Percentiles rank a stretch among this genome's conserved stretches.
Evolutionary conservation across 2,329 filamentous ascomycete genomes (phyloP).

Genomic region (Fusarium verticillioides): DNA sequence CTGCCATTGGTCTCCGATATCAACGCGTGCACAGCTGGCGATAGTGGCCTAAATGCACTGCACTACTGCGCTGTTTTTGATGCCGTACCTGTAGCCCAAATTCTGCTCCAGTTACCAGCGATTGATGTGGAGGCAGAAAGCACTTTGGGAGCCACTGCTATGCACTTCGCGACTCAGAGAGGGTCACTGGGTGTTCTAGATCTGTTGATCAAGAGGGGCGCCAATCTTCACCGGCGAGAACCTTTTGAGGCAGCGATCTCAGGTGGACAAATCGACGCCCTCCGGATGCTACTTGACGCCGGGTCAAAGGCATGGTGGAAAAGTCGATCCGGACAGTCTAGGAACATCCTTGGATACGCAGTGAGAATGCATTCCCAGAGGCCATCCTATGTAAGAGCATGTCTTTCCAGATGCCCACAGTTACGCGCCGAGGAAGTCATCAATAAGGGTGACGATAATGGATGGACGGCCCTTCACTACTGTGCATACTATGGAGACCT

Average conservation of each 20-base stretch:
- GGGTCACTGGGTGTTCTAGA: background rate
- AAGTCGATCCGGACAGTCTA: background rate
- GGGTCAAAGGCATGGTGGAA: background rate
- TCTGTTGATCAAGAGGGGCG: background rate
- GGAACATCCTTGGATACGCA: background rate
- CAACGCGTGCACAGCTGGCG: background rate
- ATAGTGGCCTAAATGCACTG: background rate
- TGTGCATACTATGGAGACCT: background rate
- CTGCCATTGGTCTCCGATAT: background rate
- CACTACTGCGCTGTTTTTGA: background rate
- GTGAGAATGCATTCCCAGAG: background rate
- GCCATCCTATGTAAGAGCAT: background rate
- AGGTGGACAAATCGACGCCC: background rate
- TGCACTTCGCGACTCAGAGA: background rate
- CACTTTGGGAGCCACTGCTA: background rate
- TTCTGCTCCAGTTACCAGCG: background rate
- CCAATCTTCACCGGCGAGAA: background rate
- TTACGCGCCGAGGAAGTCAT: background rate
- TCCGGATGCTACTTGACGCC: background rate
- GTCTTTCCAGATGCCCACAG: background rate
- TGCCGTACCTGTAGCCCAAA: background rate
- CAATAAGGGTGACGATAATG: background rate
- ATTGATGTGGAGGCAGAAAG: background rate
- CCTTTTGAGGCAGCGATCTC: background rate
- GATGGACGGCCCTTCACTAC: background rate